phyloP scores from a whole-genome alignment of 2,329 filamentous ascomycete species.

The Xylaria sp. region DNA sequence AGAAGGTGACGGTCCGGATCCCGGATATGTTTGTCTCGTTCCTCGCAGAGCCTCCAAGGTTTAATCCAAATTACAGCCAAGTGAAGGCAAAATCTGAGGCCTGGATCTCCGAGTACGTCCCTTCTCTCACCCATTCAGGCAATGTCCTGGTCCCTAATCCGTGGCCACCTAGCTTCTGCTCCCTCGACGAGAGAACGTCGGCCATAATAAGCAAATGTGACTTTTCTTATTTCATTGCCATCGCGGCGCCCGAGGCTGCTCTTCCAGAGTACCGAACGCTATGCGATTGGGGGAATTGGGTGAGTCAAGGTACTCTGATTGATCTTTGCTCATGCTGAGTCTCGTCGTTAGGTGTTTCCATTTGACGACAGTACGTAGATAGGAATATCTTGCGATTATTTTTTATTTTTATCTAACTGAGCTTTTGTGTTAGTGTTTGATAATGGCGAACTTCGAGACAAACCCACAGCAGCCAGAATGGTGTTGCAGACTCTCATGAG shows the following conservation, averaged over 20 bases:
- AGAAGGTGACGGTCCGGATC: slow-evolving; percentile 20
- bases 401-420: neutral
- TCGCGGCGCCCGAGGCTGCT: slow-evolving; percentile 27
- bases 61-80: slow-evolving; percentile 26
- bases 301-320: neutral
- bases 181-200: slow-evolving; percentile 26
- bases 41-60: slow-evolving; percentile 27
- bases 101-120: slow-evolving; percentile 30
- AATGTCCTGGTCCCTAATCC: neutral
- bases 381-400: neutral
- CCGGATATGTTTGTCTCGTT: slow-evolving; percentile 32
- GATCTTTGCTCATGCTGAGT: neutral
- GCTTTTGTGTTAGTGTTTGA: slow-evolving; percentile 27
- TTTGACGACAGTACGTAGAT: slow-evolving; percentile 29
- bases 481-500: slow-evolving; percentile 22
- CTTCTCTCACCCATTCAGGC: neutral
- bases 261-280: slow-evolving; percentile 24
- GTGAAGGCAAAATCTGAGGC: slow-evolving; percentile 29
- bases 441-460: slow-evolving; percentile 27
- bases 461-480: slow-evolving; percentile 19
- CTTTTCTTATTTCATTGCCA: slow-evolving; percentile 35
- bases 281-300: slow-evolving; percentile 34
- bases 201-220: slow-evolving; percentile 25
- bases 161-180: slow-evolving; percentile 23
- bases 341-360: slow-evolving; percentile 21